Conservation (phyloP, 768 basidiomycete species). For the Boletus speciosus region DNA sequence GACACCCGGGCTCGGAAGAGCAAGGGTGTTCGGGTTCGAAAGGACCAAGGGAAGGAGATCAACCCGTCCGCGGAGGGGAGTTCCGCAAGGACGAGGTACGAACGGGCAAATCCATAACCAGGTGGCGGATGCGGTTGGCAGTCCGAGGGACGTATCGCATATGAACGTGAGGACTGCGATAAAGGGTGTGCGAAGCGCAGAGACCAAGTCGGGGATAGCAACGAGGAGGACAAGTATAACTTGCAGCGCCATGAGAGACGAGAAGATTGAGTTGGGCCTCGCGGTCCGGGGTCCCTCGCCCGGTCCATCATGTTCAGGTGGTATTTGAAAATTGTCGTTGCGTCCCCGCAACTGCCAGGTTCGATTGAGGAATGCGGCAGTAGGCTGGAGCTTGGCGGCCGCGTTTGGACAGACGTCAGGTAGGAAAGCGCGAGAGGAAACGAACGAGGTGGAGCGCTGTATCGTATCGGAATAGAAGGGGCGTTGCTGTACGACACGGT, state of each 20-base stretch:
- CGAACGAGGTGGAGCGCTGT: constrained; percentile 5
- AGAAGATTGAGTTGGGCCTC: constrained; percentile 7
- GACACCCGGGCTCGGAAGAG: not conserved
- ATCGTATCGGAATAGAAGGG: constrained; percentile 19
- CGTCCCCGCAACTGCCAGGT: constrained; percentile 17
- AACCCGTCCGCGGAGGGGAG: constrained; percentile 26
- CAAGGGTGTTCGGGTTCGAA: constrained; percentile 13
- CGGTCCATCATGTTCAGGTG: not conserved
- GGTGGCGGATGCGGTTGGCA: constrained; percentile 4
- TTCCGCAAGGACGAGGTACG: not conserved
- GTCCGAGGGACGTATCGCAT: constrained; percentile 11
- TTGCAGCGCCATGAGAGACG: constrained; percentile 18
- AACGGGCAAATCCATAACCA: constrained; percentile 1
- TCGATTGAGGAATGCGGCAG: constrained; percentile 18
- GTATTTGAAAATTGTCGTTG: constrained; percentile 18
- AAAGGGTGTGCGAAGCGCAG: constrained; percentile 17
- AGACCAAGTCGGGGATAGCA: constrained; percentile 21
- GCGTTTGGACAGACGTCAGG: constrained; percentile 8
- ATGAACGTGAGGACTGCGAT: constrained; percentile 21
- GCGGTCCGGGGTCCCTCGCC: constrained; percentile 11
- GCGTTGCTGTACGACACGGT: constrained; percentile 18
- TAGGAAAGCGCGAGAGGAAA: too few species aligned
- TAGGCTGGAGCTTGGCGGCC: constrained; percentile 25
- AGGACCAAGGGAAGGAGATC: constrained; percentile 13
- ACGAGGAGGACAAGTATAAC: constrained; percentile 18